phyloP scores from a whole-genome alignment of 306 rosid genomes.

The Cicer judaicum region DNA sequence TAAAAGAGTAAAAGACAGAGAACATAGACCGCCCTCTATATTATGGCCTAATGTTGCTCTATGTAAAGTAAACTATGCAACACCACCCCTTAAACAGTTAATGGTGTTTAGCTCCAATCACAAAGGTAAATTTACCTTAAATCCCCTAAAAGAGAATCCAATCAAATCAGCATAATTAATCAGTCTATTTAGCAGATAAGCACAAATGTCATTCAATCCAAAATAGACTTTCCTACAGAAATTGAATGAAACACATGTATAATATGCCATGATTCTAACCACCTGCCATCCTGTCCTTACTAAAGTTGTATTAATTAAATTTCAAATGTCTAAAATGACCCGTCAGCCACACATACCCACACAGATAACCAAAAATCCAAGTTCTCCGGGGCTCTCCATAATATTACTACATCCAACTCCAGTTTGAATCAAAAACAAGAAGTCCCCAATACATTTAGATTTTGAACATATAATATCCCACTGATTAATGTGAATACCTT shows the following conservation, averaged over 20 bases:
- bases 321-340: not conserved
- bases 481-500: not conserved
- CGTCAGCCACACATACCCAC: not conserved
- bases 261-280: not conserved
- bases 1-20: not conserved
- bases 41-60: not conserved
- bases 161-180: not conserved
- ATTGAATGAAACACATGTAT: not conserved
- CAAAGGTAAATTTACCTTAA: not conserved
- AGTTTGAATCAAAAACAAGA: conserved; percentile 31
- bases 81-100: not conserved
- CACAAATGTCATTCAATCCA: conserved; percentile 4
- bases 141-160: conserved; percentile 23
- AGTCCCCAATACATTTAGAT: not conserved
- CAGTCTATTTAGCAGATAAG: not conserved
- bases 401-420: not conserved
- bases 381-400: not conserved
- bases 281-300: conserved; percentile 1
- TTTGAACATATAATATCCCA: conserved; percentile 27
- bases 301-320: conserved; percentile 19
- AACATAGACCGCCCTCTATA: not conserved
- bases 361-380: not conserved
- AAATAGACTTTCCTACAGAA: not conserved
- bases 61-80: not conserved
- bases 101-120: conserved; percentile 1